Conservation (phyloP, 2,329 filamentous ascomycete species). For the Cladorrhinum sp. region DNA sequence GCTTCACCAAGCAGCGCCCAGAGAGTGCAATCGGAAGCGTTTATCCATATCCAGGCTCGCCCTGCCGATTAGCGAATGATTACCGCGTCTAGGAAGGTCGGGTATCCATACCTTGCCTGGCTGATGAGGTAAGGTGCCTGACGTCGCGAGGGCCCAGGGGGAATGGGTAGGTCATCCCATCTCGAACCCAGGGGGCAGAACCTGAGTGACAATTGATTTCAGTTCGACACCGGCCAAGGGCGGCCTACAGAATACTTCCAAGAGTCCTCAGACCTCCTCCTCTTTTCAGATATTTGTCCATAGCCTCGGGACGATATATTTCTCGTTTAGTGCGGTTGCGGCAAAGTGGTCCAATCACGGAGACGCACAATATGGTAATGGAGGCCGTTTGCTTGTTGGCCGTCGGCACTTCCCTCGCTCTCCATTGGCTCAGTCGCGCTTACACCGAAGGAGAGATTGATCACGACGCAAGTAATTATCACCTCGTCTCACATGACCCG, state of each 20-base stretch:
- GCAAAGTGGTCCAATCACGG: background rate
- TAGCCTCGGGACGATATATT: background rate
- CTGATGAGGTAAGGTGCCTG: background rate
- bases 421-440: background rate
- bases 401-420: background rate
- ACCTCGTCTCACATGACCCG: background rate
- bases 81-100: background rate
- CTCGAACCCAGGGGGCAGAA: background rate
- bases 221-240: background rate
- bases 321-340: background rate
- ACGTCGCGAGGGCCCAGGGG: background rate
- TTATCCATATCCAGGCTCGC: background rate
- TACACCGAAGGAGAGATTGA: background rate
- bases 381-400: background rate
- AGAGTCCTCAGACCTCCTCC: background rate
- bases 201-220: background rate
- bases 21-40: conserved; percentile 1
- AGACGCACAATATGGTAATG: background rate
- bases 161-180: background rate
- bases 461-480: background rate
- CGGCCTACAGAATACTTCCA: background rate
- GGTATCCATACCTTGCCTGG: background rate
- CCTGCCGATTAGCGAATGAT: conserved; percentile 9
- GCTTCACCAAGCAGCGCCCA: conserved; percentile 1
- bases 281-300: background rate